Evolutionary conservation across 345 rosid genomes (phyloP), one percentile per base, ranked within the genome.

Genomic region (Ailanthus altissimus): DNA sequence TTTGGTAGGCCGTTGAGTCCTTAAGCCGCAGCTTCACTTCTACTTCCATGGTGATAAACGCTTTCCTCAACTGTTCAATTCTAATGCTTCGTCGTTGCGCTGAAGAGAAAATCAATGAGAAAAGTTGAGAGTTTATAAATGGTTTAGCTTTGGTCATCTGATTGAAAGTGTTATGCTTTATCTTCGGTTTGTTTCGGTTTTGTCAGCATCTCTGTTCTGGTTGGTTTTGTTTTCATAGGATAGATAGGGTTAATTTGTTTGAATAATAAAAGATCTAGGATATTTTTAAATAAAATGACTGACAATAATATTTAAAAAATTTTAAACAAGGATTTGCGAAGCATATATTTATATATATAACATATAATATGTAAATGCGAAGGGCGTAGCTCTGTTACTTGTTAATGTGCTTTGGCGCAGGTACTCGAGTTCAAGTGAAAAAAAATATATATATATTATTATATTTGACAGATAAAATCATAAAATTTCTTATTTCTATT

Each of bases 21-120:
- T 71, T 88, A 5, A 89, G 81, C 0, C 85, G 85, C 58, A 91
- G 83, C 80, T 91, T 89, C 64, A 91, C 88, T 78, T 91, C 96
- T 0, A 91, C 90, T 77, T 89, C 93, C 92, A 89, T 91, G 32
- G 58, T 18, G 21, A 16, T 1, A 25, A 28, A 68, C 0, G 11
- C 43, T 21, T 40, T 47, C 20, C 13, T 45, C 13, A 46, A 10
- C 18, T 16, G 38, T 36, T 63, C 21, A n/a, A 9, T 10, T 49
- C 13, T 10, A 56, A 3, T 56, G n/a, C 7, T 56, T 25, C 26
- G 4, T 8, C 5, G 26, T 21, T 7, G 12, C 1, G 21, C 10
- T n/a, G 65, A 32, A 26, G n/a, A 26, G 42, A 15, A 61, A 28
- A 56, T 61, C 0, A 4, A 4, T 18, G 65, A 28, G 28, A 61